Evolutionary conservation across 2,329 filamentous ascomycete genomes (phyloP), one percentile per base, ranked within the genome.

Genomic region (Juglanconis oblonga): DNA sequence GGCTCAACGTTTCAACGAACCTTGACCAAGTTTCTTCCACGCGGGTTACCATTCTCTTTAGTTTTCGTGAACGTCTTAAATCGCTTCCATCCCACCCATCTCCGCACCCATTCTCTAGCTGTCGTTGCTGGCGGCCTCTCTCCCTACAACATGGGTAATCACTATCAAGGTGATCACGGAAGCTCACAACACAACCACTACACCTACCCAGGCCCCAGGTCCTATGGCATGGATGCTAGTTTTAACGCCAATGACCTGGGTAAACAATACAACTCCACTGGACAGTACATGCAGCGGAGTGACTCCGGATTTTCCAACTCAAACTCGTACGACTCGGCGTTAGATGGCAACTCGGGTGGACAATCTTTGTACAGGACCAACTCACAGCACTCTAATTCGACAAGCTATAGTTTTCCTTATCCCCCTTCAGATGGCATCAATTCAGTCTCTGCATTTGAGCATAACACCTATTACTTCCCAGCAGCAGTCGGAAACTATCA

Each of bases 231-330:
- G 8, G 38, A 47, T 17, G 44, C 36, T 11, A 48, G 38, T 13
- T 60, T 57, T 17, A 54, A 13, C 32, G 53, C 53, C 58, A 51
- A 49, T 45, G 58, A 60, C 53, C 32, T 60, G 24, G 40, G 45
- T 8, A 11, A 40, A 48, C 42, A 57, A 57, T 31, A 36, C 17
- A 31, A 42, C 40, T 57, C 57, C 45, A 35, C 32, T 45, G 50
- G 57, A 6, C 24, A 58, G n/a, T 38, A 33, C 29, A 52, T 61
- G 47, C 57, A 63, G 33, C 49, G 58, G 31, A 61, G 61, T 5
- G 33, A 48, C 11, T 61, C 61, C 6, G 32, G 24, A 24, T 33
- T 38, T 13, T 61, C 61, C 24, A 48, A 48, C n/a, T 36, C 47
- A 13, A 44, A n/a, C 13, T 14, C n/a, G 5, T 10, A 33, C 31